A percentile compares a stretch with the other conserved stretches of the same genome.
Conservation (phyloP, 139 green algal species). For the Nannochloris sp. region DNA sequence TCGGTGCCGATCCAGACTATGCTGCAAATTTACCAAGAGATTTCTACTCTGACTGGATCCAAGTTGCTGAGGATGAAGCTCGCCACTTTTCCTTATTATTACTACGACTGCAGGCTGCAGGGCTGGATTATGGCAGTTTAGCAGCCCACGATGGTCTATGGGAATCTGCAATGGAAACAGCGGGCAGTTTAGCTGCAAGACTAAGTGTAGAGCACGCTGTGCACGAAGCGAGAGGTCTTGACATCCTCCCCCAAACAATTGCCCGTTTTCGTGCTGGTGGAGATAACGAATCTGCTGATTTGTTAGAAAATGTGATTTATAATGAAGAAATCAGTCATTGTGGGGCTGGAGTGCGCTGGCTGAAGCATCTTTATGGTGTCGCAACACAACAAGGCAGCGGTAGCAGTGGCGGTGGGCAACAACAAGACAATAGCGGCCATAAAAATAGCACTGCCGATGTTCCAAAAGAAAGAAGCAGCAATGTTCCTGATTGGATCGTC, state of each 20-base stretch:
- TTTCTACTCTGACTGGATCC: slow-evolving; percentile 78
- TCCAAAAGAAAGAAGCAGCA: neutral
- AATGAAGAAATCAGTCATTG: slow-evolving; percentile 88
- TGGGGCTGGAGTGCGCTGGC: slow-evolving; percentile 75
- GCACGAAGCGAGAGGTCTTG: slow-evolving; percentile 76
- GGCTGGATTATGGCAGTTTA: slow-evolving; percentile 26
- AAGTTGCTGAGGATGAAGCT: slow-evolving; percentile 78
- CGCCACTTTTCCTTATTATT: slow-evolving; percentile 69
- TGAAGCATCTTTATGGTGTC: slow-evolving; percentile 53
- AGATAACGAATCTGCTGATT: slow-evolving; percentile 50
- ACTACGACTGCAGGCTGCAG: slow-evolving; percentile 19
- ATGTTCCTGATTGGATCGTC: slow-evolving; percentile 26
- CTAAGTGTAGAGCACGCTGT: slow-evolving; percentile 88
- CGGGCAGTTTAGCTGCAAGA: slow-evolving; percentile 39
- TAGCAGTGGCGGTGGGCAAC: neutral
- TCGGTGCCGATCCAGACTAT: slow-evolving; percentile 39
- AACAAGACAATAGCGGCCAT: neutral
- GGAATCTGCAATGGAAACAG: slow-evolving; percentile 68
- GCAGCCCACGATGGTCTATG: slow-evolving; percentile 83
- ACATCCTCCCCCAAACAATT: slow-evolving; percentile 86
- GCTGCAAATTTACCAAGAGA: slow-evolving; percentile 36
- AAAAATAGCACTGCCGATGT: neutral
- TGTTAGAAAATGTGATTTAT: slow-evolving; percentile 73
- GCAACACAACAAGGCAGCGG: slow-evolving; percentile 9
- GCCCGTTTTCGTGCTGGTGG: slow-evolving; percentile 57